Evolutionary conservation across 345 rosid genomes (phyloP).

Genomic region (Draba incana): DNA sequence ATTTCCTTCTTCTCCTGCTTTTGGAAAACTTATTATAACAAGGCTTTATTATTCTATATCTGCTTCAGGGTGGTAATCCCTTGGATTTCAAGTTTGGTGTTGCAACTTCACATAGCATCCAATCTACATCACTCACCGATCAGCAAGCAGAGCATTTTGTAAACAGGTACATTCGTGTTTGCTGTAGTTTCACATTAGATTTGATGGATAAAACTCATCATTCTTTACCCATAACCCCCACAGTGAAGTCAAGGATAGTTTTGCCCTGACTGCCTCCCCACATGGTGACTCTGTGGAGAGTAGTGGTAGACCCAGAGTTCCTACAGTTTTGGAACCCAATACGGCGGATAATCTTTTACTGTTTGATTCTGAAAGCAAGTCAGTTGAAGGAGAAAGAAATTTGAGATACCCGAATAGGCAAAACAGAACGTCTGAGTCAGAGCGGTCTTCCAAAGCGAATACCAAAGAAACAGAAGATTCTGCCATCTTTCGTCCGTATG

Average conservation of each 20-base stretch:
- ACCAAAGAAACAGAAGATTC: conserved; percentile 96
- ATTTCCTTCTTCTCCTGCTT: conserved; percentile 28
- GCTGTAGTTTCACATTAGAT: conserved; percentile 16
- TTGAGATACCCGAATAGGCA: conserved; percentile 55
- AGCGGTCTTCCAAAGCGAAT: conserved; percentile 69
- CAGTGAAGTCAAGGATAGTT: conserved; percentile 98
- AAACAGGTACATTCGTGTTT: conserved; percentile 64
- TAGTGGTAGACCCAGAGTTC: conserved; percentile 86
- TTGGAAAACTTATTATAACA: conserved; percentile 25
- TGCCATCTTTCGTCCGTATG: conserved; percentile 94
- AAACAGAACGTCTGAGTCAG: conserved; percentile 58
- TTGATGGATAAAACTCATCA: conserved; percentile 36
- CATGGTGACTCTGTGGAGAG: conserved; percentile 95
- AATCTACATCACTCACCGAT: conserved; percentile 89
- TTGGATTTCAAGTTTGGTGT: conserved; percentile 88
- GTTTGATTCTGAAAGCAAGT: conserved; percentile 79
- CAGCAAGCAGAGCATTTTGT: conserved; percentile 80
- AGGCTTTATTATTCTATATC: conserved; percentile 27
- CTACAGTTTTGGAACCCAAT: conserved; percentile 77
- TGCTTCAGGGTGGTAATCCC: conserved; percentile 95
- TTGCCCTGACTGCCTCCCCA: conserved; percentile 89
- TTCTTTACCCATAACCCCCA: conserved; percentile 35
- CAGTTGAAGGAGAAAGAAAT: conserved; percentile 60
- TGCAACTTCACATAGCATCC: conserved; percentile 81
- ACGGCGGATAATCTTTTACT: conserved; percentile 84